Conservation (phyloP, 1,284 basidiomycete genomes). For the Puccinia hordei region DNA sequence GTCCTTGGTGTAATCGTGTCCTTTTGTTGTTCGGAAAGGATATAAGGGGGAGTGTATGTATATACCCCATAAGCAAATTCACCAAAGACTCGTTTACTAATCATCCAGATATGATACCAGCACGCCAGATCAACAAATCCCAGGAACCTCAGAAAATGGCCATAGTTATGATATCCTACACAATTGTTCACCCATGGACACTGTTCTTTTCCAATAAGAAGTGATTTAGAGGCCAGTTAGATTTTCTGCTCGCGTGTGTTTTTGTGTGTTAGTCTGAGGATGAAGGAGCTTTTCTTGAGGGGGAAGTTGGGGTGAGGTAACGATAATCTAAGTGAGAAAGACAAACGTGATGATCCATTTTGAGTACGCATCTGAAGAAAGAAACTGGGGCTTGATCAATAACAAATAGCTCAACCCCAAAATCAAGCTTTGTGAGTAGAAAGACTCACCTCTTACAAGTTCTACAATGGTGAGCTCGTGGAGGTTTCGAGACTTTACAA, state of each 20-base stretch:
- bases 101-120: constrained; percentile 51
- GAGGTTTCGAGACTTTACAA: constrained; percentile 58
- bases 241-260: too few species aligned
- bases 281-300: too few species aligned
- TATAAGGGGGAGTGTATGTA: neutral
- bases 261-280: too few species aligned
- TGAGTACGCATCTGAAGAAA: constrained; percentile 48
- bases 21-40: too few species aligned
- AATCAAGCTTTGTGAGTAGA: constrained; percentile 31
- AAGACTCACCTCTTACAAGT: constrained; percentile 57
- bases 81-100: constrained; percentile 49
- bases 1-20: too few species aligned
- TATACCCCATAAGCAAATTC: constrained; percentile 43
- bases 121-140: constrained; percentile 44
- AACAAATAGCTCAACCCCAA: neutral
- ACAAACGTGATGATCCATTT: constrained; percentile 51
- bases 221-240: neutral
- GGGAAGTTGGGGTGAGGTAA: neutral
- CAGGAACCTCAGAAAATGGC: constrained; percentile 50
- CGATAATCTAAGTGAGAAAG: too few species aligned
- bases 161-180: constrained; percentile 49
- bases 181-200: constrained; percentile 51
- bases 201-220: neutral
- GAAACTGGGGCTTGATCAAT: neutral
- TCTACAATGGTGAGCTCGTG: constrained; percentile 59